Percentiles rank a stretch among this genome's conserved stretches.
Evolutionary conservation across 306 rosid species (phyloP).

Genomic region (Castanea mollissima): DNA sequence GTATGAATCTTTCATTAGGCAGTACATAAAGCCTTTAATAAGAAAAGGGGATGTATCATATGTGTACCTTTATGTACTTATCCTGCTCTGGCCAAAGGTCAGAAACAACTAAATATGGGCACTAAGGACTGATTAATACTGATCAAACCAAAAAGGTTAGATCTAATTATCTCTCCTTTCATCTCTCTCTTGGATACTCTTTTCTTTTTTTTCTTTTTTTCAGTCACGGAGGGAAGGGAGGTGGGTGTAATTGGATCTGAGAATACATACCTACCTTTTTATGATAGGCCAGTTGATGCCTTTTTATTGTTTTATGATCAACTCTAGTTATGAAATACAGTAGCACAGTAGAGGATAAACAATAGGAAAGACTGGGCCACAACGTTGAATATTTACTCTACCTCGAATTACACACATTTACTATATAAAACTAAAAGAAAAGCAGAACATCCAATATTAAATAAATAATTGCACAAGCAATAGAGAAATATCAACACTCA

Average conservation of each 20-base stretch:
- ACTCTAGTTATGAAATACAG: background rate
- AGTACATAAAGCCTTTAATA: slow-evolving; percentile 7
- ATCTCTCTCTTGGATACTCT: background rate
- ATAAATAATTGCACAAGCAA: background rate
- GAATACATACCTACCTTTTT: background rate
- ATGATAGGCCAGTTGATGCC: background rate
- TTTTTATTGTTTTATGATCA: background rate
- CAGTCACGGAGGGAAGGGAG: no score
- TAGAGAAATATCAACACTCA: background rate
- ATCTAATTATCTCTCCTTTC: background rate
- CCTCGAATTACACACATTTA: background rate
- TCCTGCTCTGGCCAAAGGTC: slow-evolving; percentile 6
- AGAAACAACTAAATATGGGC: slow-evolving; percentile 36
- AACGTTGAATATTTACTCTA: background rate
- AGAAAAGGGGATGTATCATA: slow-evolving; percentile 16
- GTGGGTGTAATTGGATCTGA: no score
- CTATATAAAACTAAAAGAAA: background rate
- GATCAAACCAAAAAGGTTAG: background rate
- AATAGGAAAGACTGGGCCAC: background rate
- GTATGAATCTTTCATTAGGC: slow-evolving; percentile 3
- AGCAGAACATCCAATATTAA: background rate
- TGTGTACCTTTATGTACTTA: slow-evolving; percentile 13
- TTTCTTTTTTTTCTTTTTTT: background rate
- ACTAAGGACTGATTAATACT: slow-evolving; percentile 9
- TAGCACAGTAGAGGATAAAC: background rate